Conservation (phyloP, 768 basidiomycete genomes). For the Agrocybe pediades region DNA sequence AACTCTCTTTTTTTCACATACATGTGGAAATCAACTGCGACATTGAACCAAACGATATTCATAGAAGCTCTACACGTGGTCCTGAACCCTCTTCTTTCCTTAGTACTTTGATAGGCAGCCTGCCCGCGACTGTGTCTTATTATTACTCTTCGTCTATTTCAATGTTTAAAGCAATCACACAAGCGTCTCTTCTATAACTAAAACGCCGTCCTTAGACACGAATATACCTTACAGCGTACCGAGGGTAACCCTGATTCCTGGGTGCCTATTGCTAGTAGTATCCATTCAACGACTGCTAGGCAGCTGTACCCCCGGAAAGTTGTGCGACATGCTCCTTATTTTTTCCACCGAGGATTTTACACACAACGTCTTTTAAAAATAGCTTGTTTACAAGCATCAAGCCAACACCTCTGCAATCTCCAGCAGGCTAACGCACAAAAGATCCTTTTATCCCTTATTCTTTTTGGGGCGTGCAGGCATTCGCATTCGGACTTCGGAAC, state of each 20-base stretch:
- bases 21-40: conserved; percentile 28
- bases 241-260: neutral
- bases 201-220: neutral
- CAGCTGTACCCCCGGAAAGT: neutral
- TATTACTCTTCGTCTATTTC: neutral
- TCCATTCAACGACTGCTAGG: neutral
- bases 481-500: neutral
- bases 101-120: neutral
- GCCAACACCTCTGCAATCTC: neutral
- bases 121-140: neutral
- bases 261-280: too few species aligned
- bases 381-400: neutral
- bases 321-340: neutral
- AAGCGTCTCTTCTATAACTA: neutral
- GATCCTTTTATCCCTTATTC: neutral
- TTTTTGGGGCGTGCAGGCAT: neutral
- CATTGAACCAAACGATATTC: conserved; percentile 5
- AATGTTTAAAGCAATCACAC: neutral
- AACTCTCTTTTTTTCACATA: conserved; percentile 28
- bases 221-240: neutral
- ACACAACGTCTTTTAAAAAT: neutral
- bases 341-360: neutral
- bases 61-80: conserved; percentile 7
- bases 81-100: neutral
- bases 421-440: neutral